phyloP scores from a whole-genome alignment of 2,329 filamentous ascomycete species.

The Beauveria pseudobassiana region DNA sequence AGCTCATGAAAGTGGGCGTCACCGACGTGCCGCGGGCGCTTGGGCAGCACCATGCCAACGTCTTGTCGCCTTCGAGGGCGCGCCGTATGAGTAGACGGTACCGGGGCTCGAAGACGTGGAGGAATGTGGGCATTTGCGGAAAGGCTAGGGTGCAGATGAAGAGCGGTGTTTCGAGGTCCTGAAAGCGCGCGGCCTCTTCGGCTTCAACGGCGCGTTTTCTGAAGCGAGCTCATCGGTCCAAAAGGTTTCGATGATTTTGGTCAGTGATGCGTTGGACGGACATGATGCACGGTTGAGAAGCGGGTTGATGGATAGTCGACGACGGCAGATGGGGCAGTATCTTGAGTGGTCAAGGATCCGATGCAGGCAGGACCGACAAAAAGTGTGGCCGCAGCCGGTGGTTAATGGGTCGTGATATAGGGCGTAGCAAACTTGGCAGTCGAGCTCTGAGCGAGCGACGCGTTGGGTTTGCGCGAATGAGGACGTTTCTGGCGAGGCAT shows the following conservation, averaged over 20 bases:
- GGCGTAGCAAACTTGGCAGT: slow-evolving; percentile 84
- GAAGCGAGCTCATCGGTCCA: slow-evolving; percentile 58
- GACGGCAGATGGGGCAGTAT: slow-evolving; percentile 74
- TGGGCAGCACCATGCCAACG: slow-evolving; percentile 78
- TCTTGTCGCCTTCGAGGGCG: slow-evolving; percentile 62
- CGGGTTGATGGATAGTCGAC: slow-evolving; percentile 46
- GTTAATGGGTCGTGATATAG: slow-evolving; percentile 77
- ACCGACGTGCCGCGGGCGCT: slow-evolving; percentile 34
- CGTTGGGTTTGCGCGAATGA: slow-evolving; percentile 51
- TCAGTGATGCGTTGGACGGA: slow-evolving; percentile 56
- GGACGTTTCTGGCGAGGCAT: too few species aligned
- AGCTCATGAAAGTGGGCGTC: slow-evolving; percentile 56
- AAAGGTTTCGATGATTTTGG: slow-evolving; percentile 56
- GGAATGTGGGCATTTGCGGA: slow-evolving; percentile 74
- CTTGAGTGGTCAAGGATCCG: slow-evolving; percentile 70
- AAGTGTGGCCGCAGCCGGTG: slow-evolving; percentile 81
- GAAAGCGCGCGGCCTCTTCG: slow-evolving; percentile 49
- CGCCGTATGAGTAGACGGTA: slow-evolving; percentile 86
- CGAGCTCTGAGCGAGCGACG: slow-evolving; percentile 60
- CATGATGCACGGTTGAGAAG: slow-evolving; percentile 32
- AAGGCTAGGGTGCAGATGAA: slow-evolving; percentile 81
- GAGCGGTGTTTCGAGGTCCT: slow-evolving; percentile 57
- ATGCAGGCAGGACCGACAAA: slow-evolving; percentile 73
- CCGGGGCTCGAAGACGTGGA: slow-evolving; percentile 88
- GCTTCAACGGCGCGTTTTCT: slow-evolving; percentile 45